Base-by-base conservation (phyloP, 768 basidiomycete genomes). In the Strobilomyces dryophilus region DNA sequence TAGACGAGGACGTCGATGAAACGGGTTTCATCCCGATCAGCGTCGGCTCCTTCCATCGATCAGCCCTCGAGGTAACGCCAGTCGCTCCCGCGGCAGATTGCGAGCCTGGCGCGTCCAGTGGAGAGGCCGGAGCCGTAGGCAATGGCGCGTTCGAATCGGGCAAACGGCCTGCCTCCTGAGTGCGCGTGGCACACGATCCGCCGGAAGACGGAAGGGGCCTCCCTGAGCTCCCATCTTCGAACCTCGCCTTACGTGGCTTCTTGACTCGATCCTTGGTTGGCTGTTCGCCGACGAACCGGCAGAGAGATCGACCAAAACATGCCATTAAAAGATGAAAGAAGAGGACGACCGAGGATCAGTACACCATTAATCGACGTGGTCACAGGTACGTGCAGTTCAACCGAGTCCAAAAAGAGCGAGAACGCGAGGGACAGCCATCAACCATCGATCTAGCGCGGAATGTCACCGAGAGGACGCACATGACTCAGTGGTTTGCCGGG, bases 391-490 rank as follows among this genome's bases (percentile, higher is more conserved):
- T 58, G 63, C 58, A 62, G 42, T 54, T 51, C 49, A 56, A 52
- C 26, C 47, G 47, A 52, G 43, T 20, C 42, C 51, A 53, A 51
- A 26, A 55, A 57, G 53, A 36, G 46, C 5, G 35, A 36, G 15
- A 32, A 44, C 2, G 34, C 5, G 24, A 56, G 18, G 52, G 53
- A 58, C 31, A 61, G 55, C 62, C 62, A 64, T 72, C 68, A 73
- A 83, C 77, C 74, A 78, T 70, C 67, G 52, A 70, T 76, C 73
- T 66, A 64, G 59, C 70, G 68, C 65, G 37, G 37, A 69, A 66
- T 81, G 71, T 74, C 75, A 82, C 83, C 85, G 76, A 83, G 81
- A 77, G 80, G 79, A 90, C 89, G 87, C 82, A 92, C 89, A 83
- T 92, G 89, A 72, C 80, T 84, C 76, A 90, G 71, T 61, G 88